Conservation (phyloP, 305 asterid species). For the Plantago lanceolata region DNA sequence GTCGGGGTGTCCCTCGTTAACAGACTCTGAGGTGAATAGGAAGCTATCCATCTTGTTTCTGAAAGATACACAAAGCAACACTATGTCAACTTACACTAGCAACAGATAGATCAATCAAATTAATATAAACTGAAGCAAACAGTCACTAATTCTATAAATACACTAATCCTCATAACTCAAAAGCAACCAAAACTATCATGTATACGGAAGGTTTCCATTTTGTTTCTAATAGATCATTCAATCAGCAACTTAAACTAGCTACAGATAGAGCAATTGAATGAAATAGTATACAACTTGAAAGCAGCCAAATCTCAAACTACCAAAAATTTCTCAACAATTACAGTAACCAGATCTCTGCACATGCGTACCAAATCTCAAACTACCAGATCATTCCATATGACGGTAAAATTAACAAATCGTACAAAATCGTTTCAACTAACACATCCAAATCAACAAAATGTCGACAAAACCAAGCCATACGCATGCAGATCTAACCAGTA, state of each 20-base stretch:
- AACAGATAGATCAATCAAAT: neutral
- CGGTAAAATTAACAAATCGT: neutral
- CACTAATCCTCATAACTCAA: neutral
- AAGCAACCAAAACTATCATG: neutral
- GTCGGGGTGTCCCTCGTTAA: conserved; percentile 90
- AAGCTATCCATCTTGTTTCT: conserved; percentile 69
- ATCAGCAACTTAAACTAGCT: neutral
- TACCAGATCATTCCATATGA: neutral
- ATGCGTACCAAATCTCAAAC: neutral
- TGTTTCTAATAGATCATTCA: neutral
- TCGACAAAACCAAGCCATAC: neutral
- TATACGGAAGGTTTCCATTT: too few relatives aligned
- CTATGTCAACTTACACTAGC: conserved; percentile 5
- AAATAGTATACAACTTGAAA: too few relatives aligned
- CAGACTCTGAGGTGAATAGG: conserved; percentile 81
- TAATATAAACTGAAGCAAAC: neutral
- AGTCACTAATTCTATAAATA: neutral
- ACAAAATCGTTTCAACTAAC: neutral
- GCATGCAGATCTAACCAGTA: neutral
- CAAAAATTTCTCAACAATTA: too few relatives aligned
- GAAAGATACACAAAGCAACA: conserved; percentile 9
- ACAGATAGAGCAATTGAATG: neutral
- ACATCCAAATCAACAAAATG: neutral
- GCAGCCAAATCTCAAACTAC: too few relatives aligned
- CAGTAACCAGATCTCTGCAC: neutral